A percentile compares a stretch with the other conserved stretches of the same genome.
Evolutionary conservation across 805 yeast genomes (phyloP).

Genomic region (Ogataea nakhonphanomensis): DNA sequence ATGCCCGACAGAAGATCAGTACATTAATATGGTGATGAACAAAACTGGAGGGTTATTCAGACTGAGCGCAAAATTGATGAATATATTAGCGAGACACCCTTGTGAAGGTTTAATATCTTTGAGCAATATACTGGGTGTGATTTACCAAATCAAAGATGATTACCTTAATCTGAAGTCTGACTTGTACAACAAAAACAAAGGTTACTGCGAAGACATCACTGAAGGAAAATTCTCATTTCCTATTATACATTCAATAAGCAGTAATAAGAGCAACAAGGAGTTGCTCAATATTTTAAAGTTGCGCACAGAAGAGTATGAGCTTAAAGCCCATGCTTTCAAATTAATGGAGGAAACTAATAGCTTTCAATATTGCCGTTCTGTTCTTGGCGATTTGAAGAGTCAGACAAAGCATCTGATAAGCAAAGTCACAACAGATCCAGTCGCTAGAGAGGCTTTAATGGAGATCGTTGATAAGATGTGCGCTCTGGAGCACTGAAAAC

Average conservation of each 20-base stretch:
- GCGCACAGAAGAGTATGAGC: slow-evolving; percentile 46
- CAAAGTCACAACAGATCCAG: slow-evolving; percentile 15
- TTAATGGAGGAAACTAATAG: slow-evolving; percentile 41
- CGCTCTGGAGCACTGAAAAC: neutral
- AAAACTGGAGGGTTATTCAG: slow-evolving; percentile 90
- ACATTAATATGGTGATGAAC: slow-evolving; percentile 76
- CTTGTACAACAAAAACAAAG: slow-evolving; percentile 57
- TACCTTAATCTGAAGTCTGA: slow-evolving; percentile 62
- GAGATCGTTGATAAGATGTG: slow-evolving; percentile 11
- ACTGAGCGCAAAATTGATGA: slow-evolving; percentile 65
- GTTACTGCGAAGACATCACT: slow-evolving; percentile 78
- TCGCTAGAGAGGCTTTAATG: slow-evolving; percentile 5
- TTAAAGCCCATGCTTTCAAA: slow-evolving; percentile 50
- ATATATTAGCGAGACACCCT: slow-evolving; percentile 16
- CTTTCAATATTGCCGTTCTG: slow-evolving; percentile 37
- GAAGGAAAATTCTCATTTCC: slow-evolving; percentile 92
- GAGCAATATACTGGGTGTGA: slow-evolving; percentile 73
- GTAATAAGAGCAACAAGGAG: slow-evolving; percentile 36
- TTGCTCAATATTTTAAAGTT: slow-evolving; percentile 49
- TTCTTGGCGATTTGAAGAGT: slow-evolving; percentile 26
- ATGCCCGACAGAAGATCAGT: slow-evolving; percentile 62
- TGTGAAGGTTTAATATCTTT: slow-evolving; percentile 45
- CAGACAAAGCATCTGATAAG: slow-evolving; percentile 26
- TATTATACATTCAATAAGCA: slow-evolving; percentile 59
- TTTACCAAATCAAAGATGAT: slow-evolving; percentile 87